Conservation (phyloP, 2,329 filamentous ascomycete genomes). For the Talaromyces albobiverticillius region DNA sequence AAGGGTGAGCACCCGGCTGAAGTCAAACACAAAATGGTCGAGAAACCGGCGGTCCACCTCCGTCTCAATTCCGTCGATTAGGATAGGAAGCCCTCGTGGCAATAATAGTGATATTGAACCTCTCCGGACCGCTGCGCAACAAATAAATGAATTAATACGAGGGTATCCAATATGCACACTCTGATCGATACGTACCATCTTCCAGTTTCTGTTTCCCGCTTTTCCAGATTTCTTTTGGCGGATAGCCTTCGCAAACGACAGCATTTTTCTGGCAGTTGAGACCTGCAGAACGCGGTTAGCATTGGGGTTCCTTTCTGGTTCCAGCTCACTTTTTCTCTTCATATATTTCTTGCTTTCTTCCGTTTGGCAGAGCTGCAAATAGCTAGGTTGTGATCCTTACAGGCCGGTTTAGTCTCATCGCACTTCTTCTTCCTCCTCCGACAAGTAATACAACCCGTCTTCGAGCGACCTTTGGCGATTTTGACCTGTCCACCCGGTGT, state of each 20-base stretch:
- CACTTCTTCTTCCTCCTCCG: slow-evolving; percentile 62
- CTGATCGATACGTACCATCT: slow-evolving; percentile 47
- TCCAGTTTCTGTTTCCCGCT: slow-evolving; percentile 75
- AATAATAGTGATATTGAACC: slow-evolving; percentile 30
- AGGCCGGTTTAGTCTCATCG: slow-evolving; percentile 44
- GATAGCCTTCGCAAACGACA: slow-evolving; percentile 86
- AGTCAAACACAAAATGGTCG: slow-evolving; percentile 75
- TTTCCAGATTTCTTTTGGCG: slow-evolving; percentile 81
- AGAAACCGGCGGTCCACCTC: slow-evolving; percentile 76
- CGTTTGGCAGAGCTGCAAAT: not conserved
- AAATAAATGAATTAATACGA: slow-evolving; percentile 3
- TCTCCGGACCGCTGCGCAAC: slow-evolving; percentile 27
- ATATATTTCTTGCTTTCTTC: too few species aligned
- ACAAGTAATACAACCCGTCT: slow-evolving; percentile 59
- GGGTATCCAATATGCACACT: not conserved
- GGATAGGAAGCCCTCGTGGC: slow-evolving; percentile 50
- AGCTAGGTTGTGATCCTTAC: slow-evolving; percentile 23
- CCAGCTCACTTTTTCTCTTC: not conserved
- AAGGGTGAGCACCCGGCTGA: slow-evolving; percentile 78
- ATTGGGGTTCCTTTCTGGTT: not conserved
- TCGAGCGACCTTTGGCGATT: slow-evolving; percentile 68
- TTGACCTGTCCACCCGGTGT: slow-evolving; percentile 62
- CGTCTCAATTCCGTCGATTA: slow-evolving; percentile 80
- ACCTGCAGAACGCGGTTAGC: not conserved
- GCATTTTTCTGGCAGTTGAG: slow-evolving; percentile 92